Base-by-base conservation (phyloP, 2,329 filamentous ascomycete genomes). In the Huntiella omanensis region DNA sequence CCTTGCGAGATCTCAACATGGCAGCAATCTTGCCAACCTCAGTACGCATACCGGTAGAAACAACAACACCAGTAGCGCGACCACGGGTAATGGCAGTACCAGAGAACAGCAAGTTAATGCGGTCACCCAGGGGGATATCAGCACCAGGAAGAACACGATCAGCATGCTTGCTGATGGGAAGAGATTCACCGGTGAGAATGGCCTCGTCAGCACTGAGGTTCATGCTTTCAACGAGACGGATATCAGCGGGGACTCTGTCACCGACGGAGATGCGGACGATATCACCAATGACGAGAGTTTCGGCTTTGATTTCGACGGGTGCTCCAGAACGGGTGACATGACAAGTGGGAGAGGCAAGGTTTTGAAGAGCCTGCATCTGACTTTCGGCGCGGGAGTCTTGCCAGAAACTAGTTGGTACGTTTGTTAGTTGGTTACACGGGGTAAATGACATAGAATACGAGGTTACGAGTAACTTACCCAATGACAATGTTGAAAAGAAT, bases 131-230 rank as follows among this genome's bases (percentile, higher is more conserved):
- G 15, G 77, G 70, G 49, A 78, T 68, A 33, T 71, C 65, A 35
- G 59, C 55, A 49, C 70, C 64, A 37, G 66, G 62, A 44, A 78
- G 67, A 40, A 75, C 60, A 39, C 61, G 64, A 33, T 74, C 67
- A n/a, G 73, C 63, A 54, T 73, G 66, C 63, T 84, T 79, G 65
- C 67, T 72, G 46, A 80, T 76, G 49, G 80, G 75, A 5, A 80
- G 60, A 33, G 80, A 81, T 62, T 85, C 80, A 51, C 80, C 80
- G 11, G 80, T 85, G 35, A 84, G 69, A 49, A 82, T 68, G 10
- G 80, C 77, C 59, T 84, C 80, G 51, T 92, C 83, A 52, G 79
- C 80, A 43, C 79, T 80, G 49, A 84, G 64, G 59, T 87, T 87
- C 61, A 85, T 74, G 48, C 71, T 73, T 52, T 78, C 69, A 51